A percentile compares a stretch with the other conserved stretches of the same genome.
Conservation (phyloP, 202 grass and related monocot genomes). For the Schoenoplectus triqueter region DNA sequence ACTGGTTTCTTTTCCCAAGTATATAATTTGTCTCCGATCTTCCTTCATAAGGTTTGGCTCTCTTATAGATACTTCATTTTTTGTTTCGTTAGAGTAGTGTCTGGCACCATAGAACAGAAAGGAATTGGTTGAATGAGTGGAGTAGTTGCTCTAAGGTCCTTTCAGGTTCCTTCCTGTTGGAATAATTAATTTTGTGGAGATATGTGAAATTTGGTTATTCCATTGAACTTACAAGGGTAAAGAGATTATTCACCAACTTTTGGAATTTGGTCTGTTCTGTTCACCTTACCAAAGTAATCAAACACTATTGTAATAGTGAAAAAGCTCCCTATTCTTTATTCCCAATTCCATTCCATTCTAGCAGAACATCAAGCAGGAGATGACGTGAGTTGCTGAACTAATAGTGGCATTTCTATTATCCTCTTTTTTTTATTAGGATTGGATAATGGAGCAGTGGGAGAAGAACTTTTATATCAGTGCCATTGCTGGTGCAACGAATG, state of each 20-base stretch:
- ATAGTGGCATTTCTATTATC: neutral
- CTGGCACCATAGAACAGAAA: neutral
- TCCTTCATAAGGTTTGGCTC: conserved; percentile 85
- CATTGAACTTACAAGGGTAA: neutral
- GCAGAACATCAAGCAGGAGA: neutral
- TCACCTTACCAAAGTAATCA: neutral
- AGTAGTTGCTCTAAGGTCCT: neutral
- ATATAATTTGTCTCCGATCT: conserved; percentile 89
- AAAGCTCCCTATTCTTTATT: neutral
- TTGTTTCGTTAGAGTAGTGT: conserved; percentile 18
- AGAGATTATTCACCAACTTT: conserved; percentile 11
- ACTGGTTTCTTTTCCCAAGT: conserved; percentile 94
- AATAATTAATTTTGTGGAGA: neutral
- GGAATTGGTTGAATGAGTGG: neutral
- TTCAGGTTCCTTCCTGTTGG: neutral
- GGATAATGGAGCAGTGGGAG: conserved; percentile 99
- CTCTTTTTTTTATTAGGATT: conserved; percentile 55
- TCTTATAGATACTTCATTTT: conserved; percentile 19
- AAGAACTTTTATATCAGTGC: conserved; percentile 96
- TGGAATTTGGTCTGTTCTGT: conserved; percentile 27
- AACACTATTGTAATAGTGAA: neutral
- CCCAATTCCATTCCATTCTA: neutral
- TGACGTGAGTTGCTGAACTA: conserved; percentile 18
- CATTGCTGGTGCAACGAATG: conserved; percentile 86
- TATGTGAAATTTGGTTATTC: neutral